These are phyloP conservation scores for Colletotrichum lini DNA, from an alignment of 2,329 filamentous ascomycete species.

Conservation along the genomic window DNA sequence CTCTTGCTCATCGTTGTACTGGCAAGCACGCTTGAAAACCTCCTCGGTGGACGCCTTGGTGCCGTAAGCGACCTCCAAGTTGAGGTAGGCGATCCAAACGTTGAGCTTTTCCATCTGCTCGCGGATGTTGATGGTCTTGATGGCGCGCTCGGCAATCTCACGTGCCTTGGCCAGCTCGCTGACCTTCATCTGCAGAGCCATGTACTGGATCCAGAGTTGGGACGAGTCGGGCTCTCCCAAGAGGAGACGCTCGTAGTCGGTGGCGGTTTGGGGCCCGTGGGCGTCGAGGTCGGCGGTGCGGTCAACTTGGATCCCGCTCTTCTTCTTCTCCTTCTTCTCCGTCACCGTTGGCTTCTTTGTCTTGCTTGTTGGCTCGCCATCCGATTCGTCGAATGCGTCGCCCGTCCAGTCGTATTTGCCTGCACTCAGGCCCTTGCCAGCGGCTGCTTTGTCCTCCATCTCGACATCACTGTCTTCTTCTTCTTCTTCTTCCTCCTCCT, in stretches of 20 bases:
- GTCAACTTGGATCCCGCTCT: constrained; percentile 86
- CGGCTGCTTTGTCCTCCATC: constrained; percentile 54
- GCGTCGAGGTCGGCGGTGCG: constrained; percentile 92
- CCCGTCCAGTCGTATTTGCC: constrained; percentile 92
- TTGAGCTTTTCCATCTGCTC: constrained; percentile 95
- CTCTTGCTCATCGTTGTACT: constrained; percentile 93
- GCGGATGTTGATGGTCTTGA: constrained; percentile 90
- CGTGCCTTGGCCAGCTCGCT: constrained; percentile 91
- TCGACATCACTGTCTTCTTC: constrained; percentile 59
- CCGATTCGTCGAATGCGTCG: constrained; percentile 74
- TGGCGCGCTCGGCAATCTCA: constrained; percentile 89
- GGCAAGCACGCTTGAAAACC: constrained; percentile 91
- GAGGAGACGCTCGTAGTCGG: constrained; percentile 94
- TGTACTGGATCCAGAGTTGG: constrained; percentile 94
- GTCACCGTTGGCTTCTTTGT: constrained; percentile 44
- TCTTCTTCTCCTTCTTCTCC: constrained; percentile 73
- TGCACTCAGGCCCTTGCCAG: constrained; percentile 59
- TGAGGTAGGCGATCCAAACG: constrained; percentile 94
- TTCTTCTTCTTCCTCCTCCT: constrained; percentile 57
- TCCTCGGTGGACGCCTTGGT: constrained; percentile 86
- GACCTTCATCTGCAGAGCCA: constrained; percentile 97
- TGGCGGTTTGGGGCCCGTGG: constrained; percentile 88
- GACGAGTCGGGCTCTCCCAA: constrained; percentile 96
- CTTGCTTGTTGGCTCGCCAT: constrained; percentile 62
- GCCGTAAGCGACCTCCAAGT: constrained; percentile 93